Evolutionary conservation across 306 rosid species (phyloP).

Genomic region (Quercus ilex): DNA sequence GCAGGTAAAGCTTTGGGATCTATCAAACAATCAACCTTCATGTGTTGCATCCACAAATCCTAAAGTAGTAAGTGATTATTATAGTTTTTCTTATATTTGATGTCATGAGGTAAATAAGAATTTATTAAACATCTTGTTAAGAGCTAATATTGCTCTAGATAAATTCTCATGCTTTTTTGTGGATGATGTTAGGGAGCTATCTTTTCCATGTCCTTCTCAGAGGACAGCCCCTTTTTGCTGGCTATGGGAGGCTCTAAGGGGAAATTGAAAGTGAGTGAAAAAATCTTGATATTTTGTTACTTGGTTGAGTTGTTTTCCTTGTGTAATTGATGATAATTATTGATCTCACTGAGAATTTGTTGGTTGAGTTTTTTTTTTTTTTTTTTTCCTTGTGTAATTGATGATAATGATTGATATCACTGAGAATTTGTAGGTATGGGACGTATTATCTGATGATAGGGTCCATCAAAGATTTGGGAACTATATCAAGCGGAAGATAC

Average conservation of each 20-base stretch:
- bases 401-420: neutral
- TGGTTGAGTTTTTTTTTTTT: too few relatives aligned
- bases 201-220: constrained; percentile 65
- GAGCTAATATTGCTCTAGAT: constrained; percentile 1
- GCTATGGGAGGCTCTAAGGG: constrained; percentile 94
- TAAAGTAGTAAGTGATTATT: constrained; percentile 48
- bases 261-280: constrained; percentile 56
- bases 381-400: neutral
- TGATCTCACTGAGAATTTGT: too few relatives aligned
- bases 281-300: constrained; percentile 2
- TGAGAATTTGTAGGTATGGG: constrained; percentile 62
- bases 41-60: constrained; percentile 58
- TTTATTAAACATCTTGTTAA: neutral
- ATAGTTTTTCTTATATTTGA: neutral
- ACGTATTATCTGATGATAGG: constrained; percentile 51
- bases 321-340: too few relatives aligned
- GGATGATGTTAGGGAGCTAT: constrained; percentile 68
- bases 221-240: constrained; percentile 76
- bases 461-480: constrained; percentile 47
- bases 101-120: neutral
- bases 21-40: constrained; percentile 81
- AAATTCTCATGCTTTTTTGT: constrained; percentile 19
- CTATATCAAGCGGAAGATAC: constrained; percentile 31
- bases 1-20: constrained; percentile 96
- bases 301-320: neutral